Evolutionary conservation across 75 land plant species (phyloP).

Genomic region (Sequoia sempervirens): DNA sequence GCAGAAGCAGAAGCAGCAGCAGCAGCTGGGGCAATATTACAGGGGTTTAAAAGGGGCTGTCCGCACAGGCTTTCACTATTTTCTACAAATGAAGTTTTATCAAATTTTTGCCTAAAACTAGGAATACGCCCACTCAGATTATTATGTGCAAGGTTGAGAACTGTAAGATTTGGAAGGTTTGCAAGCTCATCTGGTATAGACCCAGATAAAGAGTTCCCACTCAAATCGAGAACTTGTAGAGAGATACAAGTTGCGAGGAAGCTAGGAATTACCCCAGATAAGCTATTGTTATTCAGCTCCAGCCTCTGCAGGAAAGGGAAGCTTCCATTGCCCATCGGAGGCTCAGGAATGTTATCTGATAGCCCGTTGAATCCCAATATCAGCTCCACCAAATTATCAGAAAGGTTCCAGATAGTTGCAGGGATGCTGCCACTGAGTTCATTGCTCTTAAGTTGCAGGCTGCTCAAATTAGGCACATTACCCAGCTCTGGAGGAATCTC

Average conservation of each 20-base stretch:
- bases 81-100: background rate
- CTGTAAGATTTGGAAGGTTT: slow-evolving; percentile 16
- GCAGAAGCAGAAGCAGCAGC: slow-evolving; percentile 12
- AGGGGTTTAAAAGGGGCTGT: slow-evolving; percentile 8
- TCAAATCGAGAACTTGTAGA: slow-evolving; percentile 20
- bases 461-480: slow-evolving; percentile 13
- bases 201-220: slow-evolving; percentile 27
- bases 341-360: slow-evolving; percentile 21
- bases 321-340: background rate
- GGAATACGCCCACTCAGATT: slow-evolving; percentile 39
- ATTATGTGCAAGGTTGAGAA: slow-evolving; percentile 26
- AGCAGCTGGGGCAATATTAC: background rate
- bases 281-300: slow-evolving; percentile 17
- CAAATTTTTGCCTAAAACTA: slow-evolving; percentile 1
- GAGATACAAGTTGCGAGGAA: slow-evolving; percentile 9
- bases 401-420: slow-evolving; percentile 21
- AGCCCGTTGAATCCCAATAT: slow-evolving; percentile 14
- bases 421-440: slow-evolving; percentile 24
- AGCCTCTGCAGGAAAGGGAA: slow-evolving; percentile 12
- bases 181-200: slow-evolving; percentile 22
- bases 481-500: slow-evolving; percentile 26
- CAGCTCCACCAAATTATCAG: slow-evolving; percentile 18
- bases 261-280: slow-evolving; percentile 27
- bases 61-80: slow-evolving; percentile 17
- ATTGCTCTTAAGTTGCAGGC: slow-evolving; percentile 22